phyloP scores from a whole-genome alignment of 2,329 filamentous ascomycete genomes.

The Malbranchea zuffiana region DNA sequence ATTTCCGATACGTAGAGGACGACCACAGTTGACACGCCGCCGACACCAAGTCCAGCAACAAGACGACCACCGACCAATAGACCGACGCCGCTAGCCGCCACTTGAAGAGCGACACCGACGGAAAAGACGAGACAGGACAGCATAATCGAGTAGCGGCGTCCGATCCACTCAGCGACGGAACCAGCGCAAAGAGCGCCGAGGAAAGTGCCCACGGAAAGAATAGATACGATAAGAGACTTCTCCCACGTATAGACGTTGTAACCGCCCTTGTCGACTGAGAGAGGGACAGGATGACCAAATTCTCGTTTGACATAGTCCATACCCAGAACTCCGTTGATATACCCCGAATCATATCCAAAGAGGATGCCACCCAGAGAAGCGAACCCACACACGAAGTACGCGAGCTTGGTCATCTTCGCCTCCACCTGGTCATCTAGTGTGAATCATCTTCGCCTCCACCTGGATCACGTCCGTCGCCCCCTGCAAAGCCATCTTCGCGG shows the following conservation, averaged over 20 bases:
- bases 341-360: conserved; percentile 50
- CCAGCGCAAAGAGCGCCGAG: conserved; percentile 67
- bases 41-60: conserved; percentile 65
- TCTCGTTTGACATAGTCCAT: conserved; percentile 38
- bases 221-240: conserved; percentile 59
- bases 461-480: no score
- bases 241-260: conserved; percentile 39
- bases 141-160: conserved; percentile 54
- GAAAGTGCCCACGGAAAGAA: conserved; percentile 68
- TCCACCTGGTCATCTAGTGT: no score
- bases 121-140: conserved; percentile 61
- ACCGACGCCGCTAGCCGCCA: conserved; percentile 43
- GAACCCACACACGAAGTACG: conserved; percentile 51
- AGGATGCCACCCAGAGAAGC: conserved; percentile 51
- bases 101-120: conserved; percentile 58
- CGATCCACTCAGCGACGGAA: conserved; percentile 64
- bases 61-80: conserved; percentile 63
- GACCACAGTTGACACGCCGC: conserved; percentile 68
- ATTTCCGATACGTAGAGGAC: conserved; percentile 85
- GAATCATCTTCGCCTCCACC: no score
- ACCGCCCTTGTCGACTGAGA: conserved; percentile 3
- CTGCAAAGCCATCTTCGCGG: no score
- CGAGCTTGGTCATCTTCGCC: conserved; percentile 48
- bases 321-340: conserved; percentile 43
- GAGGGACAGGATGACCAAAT: conserved; percentile 15